Base-by-base conservation (phyloP, 345 rosid species). In the Camelina laxa region DNA sequence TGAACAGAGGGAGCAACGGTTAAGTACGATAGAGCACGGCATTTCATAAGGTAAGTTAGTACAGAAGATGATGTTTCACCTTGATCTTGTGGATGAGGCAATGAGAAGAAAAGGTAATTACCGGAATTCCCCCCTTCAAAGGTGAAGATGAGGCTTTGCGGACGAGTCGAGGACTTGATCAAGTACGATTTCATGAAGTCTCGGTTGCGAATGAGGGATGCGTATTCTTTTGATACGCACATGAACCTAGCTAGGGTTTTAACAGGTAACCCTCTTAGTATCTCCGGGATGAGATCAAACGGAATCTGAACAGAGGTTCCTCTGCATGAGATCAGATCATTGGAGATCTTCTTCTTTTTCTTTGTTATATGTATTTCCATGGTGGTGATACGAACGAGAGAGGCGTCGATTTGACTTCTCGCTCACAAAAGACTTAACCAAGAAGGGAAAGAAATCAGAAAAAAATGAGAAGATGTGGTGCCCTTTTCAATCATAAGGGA, bases 111-210 rank as follows among this genome's bases (percentile, higher is more conserved):
- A 44, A 27, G 51, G 41, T 53, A 22, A 15, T 51, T 51, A 0
- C 31, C 30, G 3, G 17, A 9, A 9, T 27, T 12, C 10, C 0
- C 7, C n/a, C 69, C 45, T 39, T 27, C 19, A 61, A 72, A 39
- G 13, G 76, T 39, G 69, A 72, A 62, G 35, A 72, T 61, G 44
- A 51, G 62, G 19, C 11, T 31, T 62, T 62, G 41, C 0, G 61
- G 69, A 39, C 19, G 54, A 39, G 4, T 50, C 3, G 44, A 62
- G 0, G 68, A 60, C 15, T 71, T 60, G 51, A 22, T n/a, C 50
- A 71, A 49, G 51, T 71, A 60, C 0, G 60, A 71, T 38, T 56
- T 60, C 30, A 16, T 16, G 60, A 71, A 70, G 12, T 47, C 74
- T 5, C 36, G 7, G 58, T 59, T 58, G 48, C 47, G 57, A 10